These are phyloP conservation scores for Cantharellus cinnabarinus DNA, from an alignment of 768 basidiomycete species.

Conservation along the genomic window DNA sequence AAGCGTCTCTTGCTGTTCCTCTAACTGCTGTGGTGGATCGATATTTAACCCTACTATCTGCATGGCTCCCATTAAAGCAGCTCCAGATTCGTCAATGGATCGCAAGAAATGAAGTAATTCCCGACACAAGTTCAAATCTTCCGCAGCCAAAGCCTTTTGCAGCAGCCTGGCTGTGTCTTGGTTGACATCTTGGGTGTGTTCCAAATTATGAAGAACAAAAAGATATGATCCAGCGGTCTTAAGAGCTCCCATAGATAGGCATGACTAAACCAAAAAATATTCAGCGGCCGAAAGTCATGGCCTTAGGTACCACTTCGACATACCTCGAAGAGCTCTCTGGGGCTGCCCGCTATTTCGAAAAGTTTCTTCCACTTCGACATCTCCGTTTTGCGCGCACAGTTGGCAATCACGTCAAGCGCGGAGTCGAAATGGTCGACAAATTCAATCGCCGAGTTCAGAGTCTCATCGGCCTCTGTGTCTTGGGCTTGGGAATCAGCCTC, in stretches of 20 bases:
- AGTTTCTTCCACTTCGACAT: conserved; percentile 74
- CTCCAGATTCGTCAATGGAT: conserved; percentile 76
- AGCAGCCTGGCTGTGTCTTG: conserved; percentile 68
- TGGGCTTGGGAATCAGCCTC: conserved; percentile 45
- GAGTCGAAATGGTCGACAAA: conserved; percentile 91
- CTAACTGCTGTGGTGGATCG: no score
- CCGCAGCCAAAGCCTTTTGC: conserved; percentile 46
- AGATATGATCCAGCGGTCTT: conserved; percentile 86
- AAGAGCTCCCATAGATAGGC: conserved; percentile 47
- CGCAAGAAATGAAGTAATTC: conserved; percentile 84
- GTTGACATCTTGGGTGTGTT: conserved; percentile 59
- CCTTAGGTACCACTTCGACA: conserved; percentile 8
- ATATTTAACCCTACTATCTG: conserved; percentile 2
- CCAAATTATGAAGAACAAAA: conserved; percentile 80
- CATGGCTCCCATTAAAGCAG: conserved; percentile 42
- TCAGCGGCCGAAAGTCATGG: not conserved
- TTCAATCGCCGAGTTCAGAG: conserved; percentile 34
- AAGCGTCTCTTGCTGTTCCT: no score
- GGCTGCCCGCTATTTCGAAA: conserved; percentile 80
- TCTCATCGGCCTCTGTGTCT: conserved; percentile 11
- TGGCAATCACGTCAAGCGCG: conserved; percentile 79
- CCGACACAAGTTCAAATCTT: conserved; percentile 80
- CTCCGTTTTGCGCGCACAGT: conserved; percentile 92
- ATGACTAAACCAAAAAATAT: conserved; percentile 30
- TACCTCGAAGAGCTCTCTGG: conserved; percentile 81